Base-by-base conservation (phyloP, 257 asterid genomes). In the Dorcoceras hygrometricum region DNA sequence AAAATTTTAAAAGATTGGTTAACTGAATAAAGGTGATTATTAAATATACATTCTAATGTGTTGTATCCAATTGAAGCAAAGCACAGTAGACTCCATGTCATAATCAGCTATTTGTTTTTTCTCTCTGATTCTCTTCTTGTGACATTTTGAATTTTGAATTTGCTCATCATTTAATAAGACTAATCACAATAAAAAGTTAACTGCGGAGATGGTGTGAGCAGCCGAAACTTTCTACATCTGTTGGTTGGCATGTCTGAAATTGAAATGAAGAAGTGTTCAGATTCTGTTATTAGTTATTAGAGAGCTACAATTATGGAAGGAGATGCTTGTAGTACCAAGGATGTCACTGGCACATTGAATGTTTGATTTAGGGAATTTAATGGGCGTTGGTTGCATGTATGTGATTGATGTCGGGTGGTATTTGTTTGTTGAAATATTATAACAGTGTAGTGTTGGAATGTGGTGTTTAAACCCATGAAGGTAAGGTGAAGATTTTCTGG, bases 391-490 rank as follows among this genome's bases (percentile, higher is more conserved):
- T 68, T 68, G 50, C 48, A n/a, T 39, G 18, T 59, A 11, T 23
- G 59, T 59, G 53, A 73, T 56, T 74, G 79, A 79, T 74, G 70
- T 60, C 26, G 55, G 84, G 83, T 70, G 79, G 81, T 62, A 66
- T 72, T 18, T 68, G 61, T 22, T 51, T 76, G 78, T 73, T 65
- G 81, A 78, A 61, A 72, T 59, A 65, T 54, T 75, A 72, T 65
- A 53, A 48, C 57, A 46, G 62, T 39, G n/a, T 73, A 69, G 73
- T 75, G 78, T 72, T 64, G 83, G 83, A 80, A 58, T 75, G 62
- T 83, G 95, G 91, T 80, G 80, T 67, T 74, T 50, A 61, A 76
- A 70, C 63, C 74, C 68, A 60, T 70, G 80, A 81, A 75, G 80
- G 83, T 69, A 50, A 66, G 69, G 81, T 78, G 71, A 54, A 71